Conservation (phyloP, 2,329 filamentous ascomycete species). For the Colletotrichum costaricense region DNA sequence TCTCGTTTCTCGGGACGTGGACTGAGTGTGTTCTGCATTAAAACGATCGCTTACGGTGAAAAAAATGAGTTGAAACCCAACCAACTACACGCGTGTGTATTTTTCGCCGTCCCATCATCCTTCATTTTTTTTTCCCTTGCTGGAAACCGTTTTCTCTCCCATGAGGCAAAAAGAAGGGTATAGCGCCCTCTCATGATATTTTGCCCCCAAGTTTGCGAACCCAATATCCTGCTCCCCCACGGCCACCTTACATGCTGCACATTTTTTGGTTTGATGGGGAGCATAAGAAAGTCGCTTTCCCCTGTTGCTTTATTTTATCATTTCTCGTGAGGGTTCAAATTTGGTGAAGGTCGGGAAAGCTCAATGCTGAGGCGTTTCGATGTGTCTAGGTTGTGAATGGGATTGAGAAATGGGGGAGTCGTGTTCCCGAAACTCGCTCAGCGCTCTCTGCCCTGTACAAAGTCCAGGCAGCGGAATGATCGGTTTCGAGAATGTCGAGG, state of each 20-base stretch:
- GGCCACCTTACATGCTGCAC: slow-evolving; percentile 27
- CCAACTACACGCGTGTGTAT: slow-evolving; percentile 26
- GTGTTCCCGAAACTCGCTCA: slow-evolving; percentile 7
- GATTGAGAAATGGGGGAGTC: not conserved
- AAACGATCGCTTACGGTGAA: slow-evolving; percentile 33
- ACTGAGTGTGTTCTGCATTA: slow-evolving; percentile 21
- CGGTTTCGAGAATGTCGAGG: slow-evolving; percentile 7
- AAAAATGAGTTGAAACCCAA: slow-evolving; percentile 25
- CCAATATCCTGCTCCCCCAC: slow-evolving; percentile 13
- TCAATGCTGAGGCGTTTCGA: slow-evolving; percentile 19
- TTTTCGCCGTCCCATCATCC: slow-evolving; percentile 23
- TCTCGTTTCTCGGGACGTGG: not conserved
- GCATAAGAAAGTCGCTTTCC: slow-evolving; percentile 3
- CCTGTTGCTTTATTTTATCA: slow-evolving; percentile 12
- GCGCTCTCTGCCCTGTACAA: not conserved
- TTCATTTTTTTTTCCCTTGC: slow-evolving; percentile 4
- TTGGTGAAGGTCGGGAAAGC: slow-evolving; percentile 13
- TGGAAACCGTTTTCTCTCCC: not conserved
- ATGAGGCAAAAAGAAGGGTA: slow-evolving; percentile 15
- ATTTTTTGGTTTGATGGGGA: slow-evolving; percentile 23
- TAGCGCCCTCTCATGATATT: slow-evolving; percentile 22
- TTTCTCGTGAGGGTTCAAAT: slow-evolving; percentile 33
- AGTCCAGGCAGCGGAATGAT: not conserved
- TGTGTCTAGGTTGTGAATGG: slow-evolving; percentile 27
- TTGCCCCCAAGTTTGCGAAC: slow-evolving; percentile 8